Percentiles rank a stretch among this genome's conserved stretches.
Conservation (phyloP, 768 basidiomycete species). For the Postia placenta region DNA sequence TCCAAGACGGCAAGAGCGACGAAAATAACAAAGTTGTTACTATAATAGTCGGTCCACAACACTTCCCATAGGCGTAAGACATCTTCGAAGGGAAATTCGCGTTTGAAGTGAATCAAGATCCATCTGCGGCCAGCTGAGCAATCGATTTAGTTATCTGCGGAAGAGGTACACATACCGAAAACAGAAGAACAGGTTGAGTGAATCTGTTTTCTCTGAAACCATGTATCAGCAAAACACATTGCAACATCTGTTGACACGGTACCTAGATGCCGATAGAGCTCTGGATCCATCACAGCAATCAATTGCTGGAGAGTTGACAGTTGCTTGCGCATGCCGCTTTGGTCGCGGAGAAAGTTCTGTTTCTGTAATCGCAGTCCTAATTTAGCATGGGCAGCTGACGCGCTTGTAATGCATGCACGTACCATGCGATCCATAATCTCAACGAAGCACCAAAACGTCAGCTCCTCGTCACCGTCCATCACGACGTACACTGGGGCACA, state of each 20-base stretch:
- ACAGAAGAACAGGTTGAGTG: constrained; percentile 94
- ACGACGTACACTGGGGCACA: constrained; percentile 92
- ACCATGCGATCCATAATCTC: constrained; percentile 96
- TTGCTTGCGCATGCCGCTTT: constrained; percentile 97
- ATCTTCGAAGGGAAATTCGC: constrained; percentile 91
- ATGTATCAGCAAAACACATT: background rate
- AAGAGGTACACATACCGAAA: constrained; percentile 61
- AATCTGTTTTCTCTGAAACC: constrained; percentile 72
- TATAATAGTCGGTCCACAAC: constrained; percentile 89
- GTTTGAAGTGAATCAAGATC: constrained; percentile 92
- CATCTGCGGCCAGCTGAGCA: constrained; percentile 46
- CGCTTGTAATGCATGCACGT: constrained; percentile 20
- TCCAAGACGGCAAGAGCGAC: constrained; percentile 92
- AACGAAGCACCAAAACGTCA: constrained; percentile 97
- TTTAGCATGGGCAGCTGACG: background rate
- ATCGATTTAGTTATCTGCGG: background rate
- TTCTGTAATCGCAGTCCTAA: constrained; percentile 44
- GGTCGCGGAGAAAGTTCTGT: constrained; percentile 92
- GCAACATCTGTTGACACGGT: constrained; percentile 8
- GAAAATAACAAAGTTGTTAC: constrained; percentile 84
- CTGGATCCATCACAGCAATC: constrained; percentile 91
- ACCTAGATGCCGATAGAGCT: constrained; percentile 90
- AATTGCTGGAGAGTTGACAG: constrained; percentile 84
- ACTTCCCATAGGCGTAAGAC: constrained; percentile 92
- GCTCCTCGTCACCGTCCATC: constrained; percentile 79